These are phyloP conservation scores for Rubus idaeus DNA, from an alignment of 306 rosid genomes.

Conservation along the genomic window DNA sequence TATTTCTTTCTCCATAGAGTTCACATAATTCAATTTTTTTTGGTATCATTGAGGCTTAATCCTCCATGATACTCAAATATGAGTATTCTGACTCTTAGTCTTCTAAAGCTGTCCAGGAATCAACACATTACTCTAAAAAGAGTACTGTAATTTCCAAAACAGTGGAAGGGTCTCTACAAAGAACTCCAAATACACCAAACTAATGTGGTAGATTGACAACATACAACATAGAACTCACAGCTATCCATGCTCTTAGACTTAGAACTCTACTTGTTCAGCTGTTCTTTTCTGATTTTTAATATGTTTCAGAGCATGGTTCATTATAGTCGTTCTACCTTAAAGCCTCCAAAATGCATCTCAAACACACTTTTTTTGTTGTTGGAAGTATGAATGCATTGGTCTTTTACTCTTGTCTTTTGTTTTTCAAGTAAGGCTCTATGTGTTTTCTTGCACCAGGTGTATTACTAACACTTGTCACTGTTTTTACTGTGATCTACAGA, in stretches of 20 bases:
- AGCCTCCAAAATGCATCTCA: not conserved
- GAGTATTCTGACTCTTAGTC: not conserved
- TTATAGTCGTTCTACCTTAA: not conserved
- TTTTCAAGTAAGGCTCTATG: not conserved
- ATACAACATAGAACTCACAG: not conserved
- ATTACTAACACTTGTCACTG: not conserved
- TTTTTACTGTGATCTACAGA: constrained; percentile 52
- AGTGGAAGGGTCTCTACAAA: not conserved
- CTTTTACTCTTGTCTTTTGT: not conserved
- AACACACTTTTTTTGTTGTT: not conserved
- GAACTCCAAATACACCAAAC: not conserved
- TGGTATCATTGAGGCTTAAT: not conserved
- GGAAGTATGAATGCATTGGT: not conserved
- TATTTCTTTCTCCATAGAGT: not conserved
- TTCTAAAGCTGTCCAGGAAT: not conserved
- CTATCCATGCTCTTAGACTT: not conserved
- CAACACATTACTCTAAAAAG: not conserved
- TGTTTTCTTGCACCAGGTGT: too few species aligned
- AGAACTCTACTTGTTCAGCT: not conserved
- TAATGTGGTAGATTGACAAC: not conserved
- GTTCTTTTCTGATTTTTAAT: not conserved
- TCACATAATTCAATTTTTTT: not conserved
- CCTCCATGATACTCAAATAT: not conserved
- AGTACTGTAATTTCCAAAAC: not conserved
- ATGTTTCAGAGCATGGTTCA: not conserved